A percentile compares a stretch with the other conserved stretches of the same genome.
phyloP scores from a whole-genome alignment of 1,284 basidiomycete species.

The Flammula alnicola region DNA sequence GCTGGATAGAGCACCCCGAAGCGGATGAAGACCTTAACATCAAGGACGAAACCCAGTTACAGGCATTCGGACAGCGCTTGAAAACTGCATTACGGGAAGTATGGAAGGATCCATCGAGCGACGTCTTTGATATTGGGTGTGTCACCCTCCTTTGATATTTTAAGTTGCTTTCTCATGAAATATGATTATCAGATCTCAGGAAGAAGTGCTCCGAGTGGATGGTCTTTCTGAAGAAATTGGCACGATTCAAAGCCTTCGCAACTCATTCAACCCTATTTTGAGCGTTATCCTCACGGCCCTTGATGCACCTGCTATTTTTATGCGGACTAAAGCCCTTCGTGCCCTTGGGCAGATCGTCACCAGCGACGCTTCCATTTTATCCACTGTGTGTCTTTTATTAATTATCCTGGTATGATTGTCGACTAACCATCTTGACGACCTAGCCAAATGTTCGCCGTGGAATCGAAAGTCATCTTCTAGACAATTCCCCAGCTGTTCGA shows the following conservation, averaged over 20 bases:
- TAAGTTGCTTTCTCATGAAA: background rate
- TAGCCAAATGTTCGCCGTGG: conserved; percentile 78
- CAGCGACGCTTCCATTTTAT: conserved; percentile 84
- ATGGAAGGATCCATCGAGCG: conserved; percentile 68
- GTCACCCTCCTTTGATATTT: conserved; percentile 22
- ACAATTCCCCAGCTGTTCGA: conserved; percentile 91
- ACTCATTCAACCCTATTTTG: conserved; percentile 81
- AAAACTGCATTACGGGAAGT: conserved; percentile 65
- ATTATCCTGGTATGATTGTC: conserved; percentile 4
- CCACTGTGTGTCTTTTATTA: conserved; percentile 55
- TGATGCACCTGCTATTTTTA: conserved; percentile 82
- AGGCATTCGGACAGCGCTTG: conserved; percentile 55
- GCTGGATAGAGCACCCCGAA: conserved; percentile 45
- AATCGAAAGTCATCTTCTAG: conserved; percentile 88
- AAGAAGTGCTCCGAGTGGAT: conserved; percentile 70
- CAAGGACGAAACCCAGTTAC: conserved; percentile 42
- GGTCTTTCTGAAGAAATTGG: conserved; percentile 76
- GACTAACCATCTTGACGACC: background rate
- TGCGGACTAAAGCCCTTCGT: conserved; percentile 89
- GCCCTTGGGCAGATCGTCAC: conserved; percentile 86
- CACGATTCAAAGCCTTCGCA: conserved; percentile 71
- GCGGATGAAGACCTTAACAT: conserved; percentile 43
- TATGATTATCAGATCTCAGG: conserved; percentile 54
- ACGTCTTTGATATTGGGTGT: conserved; percentile 80
- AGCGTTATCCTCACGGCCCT: conserved; percentile 77